Evolutionary conservation across 2,329 filamentous ascomycete species (phyloP).

Genomic region (Alternaria hordeiaustralica): DNA sequence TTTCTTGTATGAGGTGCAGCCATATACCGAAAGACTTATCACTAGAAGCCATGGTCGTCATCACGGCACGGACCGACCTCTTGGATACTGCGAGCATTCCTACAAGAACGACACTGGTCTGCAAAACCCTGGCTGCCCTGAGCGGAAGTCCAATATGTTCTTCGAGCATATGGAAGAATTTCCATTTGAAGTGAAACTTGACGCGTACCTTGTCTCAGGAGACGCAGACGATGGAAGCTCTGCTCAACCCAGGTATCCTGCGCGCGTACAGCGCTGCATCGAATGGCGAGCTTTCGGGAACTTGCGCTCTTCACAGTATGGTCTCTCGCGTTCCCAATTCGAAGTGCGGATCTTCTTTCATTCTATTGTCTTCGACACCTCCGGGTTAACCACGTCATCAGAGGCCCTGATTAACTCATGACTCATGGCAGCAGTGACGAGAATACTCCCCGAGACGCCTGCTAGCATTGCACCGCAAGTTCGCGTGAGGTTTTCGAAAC

Average conservation of each 20-base stretch:
- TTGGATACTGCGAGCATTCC: too few relatives aligned
- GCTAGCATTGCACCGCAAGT: background rate
- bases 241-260: background rate
- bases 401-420: background rate
- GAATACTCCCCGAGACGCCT: background rate
- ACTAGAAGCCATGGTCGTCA: too few relatives aligned
- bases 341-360: background rate
- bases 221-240: background rate
- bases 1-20: too few relatives aligned
- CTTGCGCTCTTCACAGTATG: background rate
- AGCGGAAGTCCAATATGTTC: too few relatives aligned
- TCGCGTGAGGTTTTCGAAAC: background rate
- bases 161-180: too few relatives aligned
- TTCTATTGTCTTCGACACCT: background rate
- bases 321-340: background rate
- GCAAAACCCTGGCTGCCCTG: too few relatives aligned
- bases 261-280: background rate
- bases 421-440: background rate
- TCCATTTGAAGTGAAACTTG: too few relatives aligned
- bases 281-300: background rate
- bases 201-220: too few relatives aligned
- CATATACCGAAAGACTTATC: too few relatives aligned
- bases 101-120: too few relatives aligned
- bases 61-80: too few relatives aligned
- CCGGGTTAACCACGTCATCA: background rate